These are phyloP conservation scores for Cystobasidium tubakii DNA, from an alignment of 768 basidiomycete species.

Conservation along the genomic window DNA sequence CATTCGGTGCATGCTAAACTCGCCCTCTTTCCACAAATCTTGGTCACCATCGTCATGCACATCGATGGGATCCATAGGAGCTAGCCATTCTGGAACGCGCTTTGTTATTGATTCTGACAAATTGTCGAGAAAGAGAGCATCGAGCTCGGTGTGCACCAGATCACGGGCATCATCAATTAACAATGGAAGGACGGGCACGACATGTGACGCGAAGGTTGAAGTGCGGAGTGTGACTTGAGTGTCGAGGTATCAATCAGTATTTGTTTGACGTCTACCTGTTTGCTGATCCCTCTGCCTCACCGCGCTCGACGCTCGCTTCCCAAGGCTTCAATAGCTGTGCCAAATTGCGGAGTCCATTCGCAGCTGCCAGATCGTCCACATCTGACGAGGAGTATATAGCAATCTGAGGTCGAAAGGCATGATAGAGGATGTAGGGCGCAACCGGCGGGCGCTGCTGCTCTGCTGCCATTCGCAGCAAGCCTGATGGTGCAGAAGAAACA, in stretches of 20 bases:
- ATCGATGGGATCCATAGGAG: conserved; percentile 14
- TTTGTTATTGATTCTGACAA: conserved; percentile 21
- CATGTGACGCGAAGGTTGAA: conserved; percentile 34
- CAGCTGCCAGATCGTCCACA: conserved; percentile 22
- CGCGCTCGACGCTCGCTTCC: conserved; percentile 31
- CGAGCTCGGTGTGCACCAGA: conserved; percentile 33
- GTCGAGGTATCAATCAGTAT: background rate
- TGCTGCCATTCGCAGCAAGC: background rate
- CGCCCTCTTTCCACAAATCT: conserved; percentile 24
- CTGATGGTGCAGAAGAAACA: background rate
- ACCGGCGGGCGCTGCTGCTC: conserved; percentile 25
- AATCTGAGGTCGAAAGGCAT: conserved; percentile 30
- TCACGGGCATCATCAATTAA: conserved; percentile 27
- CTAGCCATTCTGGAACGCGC: conserved; percentile 31
- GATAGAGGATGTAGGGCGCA: conserved; percentile 19
- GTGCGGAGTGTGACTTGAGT: conserved; percentile 37
- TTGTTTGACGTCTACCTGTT: background rate
- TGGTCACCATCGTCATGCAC: conserved; percentile 31
- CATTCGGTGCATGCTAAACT: conserved; percentile 11
- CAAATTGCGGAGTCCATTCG: conserved; percentile 29
- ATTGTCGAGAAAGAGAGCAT: conserved; percentile 35
- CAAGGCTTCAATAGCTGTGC: conserved; percentile 36
- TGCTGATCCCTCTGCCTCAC: background rate
- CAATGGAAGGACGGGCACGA: conserved; percentile 32
- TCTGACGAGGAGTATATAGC: conserved; percentile 25